A percentile compares a stretch with the other conserved stretches of the same genome.
phyloP scores from a whole-genome alignment of 1,139 yeast species.

The Diutina rugosa region DNA sequence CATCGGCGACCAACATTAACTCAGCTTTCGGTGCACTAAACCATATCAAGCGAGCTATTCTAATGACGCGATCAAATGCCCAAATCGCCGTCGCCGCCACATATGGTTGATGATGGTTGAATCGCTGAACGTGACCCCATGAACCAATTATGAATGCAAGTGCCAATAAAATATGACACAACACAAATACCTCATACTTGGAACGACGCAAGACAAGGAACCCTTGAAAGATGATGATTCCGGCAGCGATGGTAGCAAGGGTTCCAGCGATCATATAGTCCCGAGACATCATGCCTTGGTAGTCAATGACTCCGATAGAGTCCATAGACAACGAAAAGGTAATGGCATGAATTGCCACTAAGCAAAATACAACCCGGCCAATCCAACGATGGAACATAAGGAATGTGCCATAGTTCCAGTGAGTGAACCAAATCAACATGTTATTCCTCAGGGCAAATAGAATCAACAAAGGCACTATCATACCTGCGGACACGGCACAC shows the following conservation, averaged over 20 bases:
- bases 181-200: slow-evolving; percentile 53
- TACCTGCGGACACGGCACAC: background rate
- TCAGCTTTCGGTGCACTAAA: slow-evolving; percentile 1
- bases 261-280: slow-evolving; percentile 1
- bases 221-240: background rate
- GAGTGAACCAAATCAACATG: background rate
- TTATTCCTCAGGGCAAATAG: background rate
- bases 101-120: background rate
- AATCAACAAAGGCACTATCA: background rate
- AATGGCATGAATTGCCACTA: background rate
- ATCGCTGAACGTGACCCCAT: slow-evolving; percentile 38
- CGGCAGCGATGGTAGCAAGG: background rate
- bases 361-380: background rate
- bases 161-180: slow-evolving; percentile 46
- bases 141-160: slow-evolving; percentile 41
- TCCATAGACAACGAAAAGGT: background rate
- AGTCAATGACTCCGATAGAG: background rate
- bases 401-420: background rate
- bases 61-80: background rate
- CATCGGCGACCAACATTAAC: background rate
- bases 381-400: slow-evolving; percentile 2
- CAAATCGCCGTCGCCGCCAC: background rate
- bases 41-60: background rate
- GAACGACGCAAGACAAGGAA: slow-evolving; percentile 36
- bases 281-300: background rate